These are phyloP conservation scores for Cymodocea nodosa DNA, from an alignment of 116 monocot genomes.

Conservation along the genomic window DNA sequence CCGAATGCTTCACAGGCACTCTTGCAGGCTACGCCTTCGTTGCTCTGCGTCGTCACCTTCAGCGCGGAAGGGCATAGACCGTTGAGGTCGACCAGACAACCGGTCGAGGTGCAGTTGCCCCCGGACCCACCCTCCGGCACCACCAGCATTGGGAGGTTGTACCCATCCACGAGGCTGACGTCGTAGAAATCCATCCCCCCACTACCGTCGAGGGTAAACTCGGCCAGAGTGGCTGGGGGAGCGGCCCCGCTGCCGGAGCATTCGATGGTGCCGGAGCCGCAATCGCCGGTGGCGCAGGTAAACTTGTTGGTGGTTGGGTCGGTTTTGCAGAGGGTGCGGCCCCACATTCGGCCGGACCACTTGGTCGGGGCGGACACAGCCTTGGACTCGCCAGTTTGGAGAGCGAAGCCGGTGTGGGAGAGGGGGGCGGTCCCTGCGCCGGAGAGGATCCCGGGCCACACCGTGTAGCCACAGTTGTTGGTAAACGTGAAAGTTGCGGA, in stretches of 20 bases:
- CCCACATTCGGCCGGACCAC: slow-evolving; percentile 79
- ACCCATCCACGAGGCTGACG: slow-evolving; percentile 93
- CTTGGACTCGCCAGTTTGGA: slow-evolving; percentile 21
- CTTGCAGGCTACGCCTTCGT: slow-evolving; percentile 30
- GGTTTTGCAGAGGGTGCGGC: slow-evolving; percentile 45
- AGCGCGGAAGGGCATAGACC: slow-evolving; percentile 30
- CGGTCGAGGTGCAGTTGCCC: slow-evolving; percentile 36
- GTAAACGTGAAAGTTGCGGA: slow-evolving; percentile 34
- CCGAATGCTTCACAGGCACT: slow-evolving; percentile 86
- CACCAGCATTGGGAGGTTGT: slow-evolving; percentile 64
- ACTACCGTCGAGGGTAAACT: slow-evolving; percentile 75
- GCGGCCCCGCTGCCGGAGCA: slow-evolving; percentile 32
- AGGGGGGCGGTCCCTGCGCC: slow-evolving; percentile 37
- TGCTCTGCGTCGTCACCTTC: slow-evolving; percentile 11
- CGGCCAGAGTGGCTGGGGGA: slow-evolving; percentile 68
- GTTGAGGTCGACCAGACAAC: slow-evolving; percentile 50
- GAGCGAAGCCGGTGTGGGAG: slow-evolving; percentile 40
- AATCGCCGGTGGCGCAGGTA: slow-evolving; percentile 33
- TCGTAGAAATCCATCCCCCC: slow-evolving; percentile 74
- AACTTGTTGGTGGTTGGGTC: slow-evolving; percentile 29
- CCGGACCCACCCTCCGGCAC: slow-evolving; percentile 15
- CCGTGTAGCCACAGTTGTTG: slow-evolving; percentile 52
- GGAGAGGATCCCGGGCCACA: slow-evolving; percentile 54
- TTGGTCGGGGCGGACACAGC: slow-evolving; percentile 17
- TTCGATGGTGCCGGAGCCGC: slow-evolving; percentile 17